phyloP scores from a whole-genome alignment of 495 filamentous ascomycete species.

The Penicillium angulare region DNA sequence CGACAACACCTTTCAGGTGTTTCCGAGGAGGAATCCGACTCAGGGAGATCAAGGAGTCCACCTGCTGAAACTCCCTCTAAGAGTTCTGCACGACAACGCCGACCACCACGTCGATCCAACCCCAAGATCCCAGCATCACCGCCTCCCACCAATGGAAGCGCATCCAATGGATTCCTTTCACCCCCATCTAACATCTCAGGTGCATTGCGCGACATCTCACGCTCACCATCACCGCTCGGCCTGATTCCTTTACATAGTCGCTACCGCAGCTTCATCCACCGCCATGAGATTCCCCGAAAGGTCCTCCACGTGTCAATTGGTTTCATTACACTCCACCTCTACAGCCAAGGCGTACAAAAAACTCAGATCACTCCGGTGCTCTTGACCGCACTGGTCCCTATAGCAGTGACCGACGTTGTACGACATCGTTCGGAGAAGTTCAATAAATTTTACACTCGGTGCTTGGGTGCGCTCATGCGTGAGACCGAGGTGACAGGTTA shows the following conservation, averaged over 20 bases:
- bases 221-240: conserved; percentile 86
- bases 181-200: conserved; percentile 56
- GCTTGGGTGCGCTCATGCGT: conserved; percentile 88
- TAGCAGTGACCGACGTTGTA: conserved; percentile 75
- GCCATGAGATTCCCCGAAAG: conserved; percentile 49
- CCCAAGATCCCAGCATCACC: conserved; percentile 44
- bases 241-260: conserved; percentile 86
- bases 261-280: conserved; percentile 50
- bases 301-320: conserved; percentile 84
- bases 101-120: conserved; percentile 37
- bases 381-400: conserved; percentile 80
- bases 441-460: conserved; percentile 83
- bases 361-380: conserved; percentile 77
- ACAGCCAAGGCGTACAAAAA: conserved; percentile 71
- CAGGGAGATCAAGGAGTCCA: conserved; percentile 27
- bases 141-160: conserved; percentile 40
- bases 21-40: conserved; percentile 32
- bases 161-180: conserved; percentile 69
- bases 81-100: conserved; percentile 36
- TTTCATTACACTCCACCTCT: conserved; percentile 83
- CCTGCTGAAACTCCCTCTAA: conserved; percentile 11
- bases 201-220: conserved; percentile 69
- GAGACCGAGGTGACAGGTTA: conserved; percentile 89
- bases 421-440: conserved; percentile 77
- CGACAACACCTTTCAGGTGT: conserved; percentile 44